phyloP scores from a whole-genome alignment of 2,329 filamentous ascomycete species.

The Microcyclospora tardicrescens region DNA sequence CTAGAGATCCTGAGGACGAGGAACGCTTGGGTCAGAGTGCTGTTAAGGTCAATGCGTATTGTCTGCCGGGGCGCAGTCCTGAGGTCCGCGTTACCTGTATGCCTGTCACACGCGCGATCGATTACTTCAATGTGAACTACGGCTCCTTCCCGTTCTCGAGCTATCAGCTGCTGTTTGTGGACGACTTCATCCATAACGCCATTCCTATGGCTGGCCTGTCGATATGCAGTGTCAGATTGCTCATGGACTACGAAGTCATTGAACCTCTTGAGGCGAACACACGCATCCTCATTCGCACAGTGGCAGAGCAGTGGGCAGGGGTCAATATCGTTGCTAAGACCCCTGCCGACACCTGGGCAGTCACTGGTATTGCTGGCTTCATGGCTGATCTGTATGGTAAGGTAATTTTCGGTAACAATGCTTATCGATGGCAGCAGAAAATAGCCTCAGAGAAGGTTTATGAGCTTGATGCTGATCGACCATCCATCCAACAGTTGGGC shows the following conservation, averaged over 20 bases:
- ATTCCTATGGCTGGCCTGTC: slow-evolving; percentile 70
- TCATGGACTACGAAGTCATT: slow-evolving; percentile 74
- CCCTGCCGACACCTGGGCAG: slow-evolving; percentile 72
- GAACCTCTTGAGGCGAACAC: slow-evolving; percentile 76
- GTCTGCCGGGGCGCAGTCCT: slow-evolving; percentile 66
- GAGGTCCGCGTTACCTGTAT: slow-evolving; percentile 80
- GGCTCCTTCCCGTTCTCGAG: slow-evolving; percentile 83
- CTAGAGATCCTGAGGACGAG: slow-evolving; percentile 80
- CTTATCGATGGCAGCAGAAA: slow-evolving; percentile 85
- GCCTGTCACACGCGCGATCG: slow-evolving; percentile 74
- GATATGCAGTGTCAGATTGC: slow-evolving; percentile 71
- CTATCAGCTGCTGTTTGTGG: slow-evolving; percentile 89
- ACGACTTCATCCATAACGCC: slow-evolving; percentile 68
- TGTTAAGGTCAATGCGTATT: slow-evolving; percentile 81
- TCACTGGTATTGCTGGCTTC: slow-evolving; percentile 81
- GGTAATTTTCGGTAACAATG: slow-evolving; percentile 83
- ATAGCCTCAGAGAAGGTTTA: slow-evolving; percentile 68
- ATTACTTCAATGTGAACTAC: slow-evolving; percentile 78
- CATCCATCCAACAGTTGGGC: slow-evolving; percentile 71
- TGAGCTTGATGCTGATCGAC: slow-evolving; percentile 66
- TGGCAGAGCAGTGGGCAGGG: slow-evolving; percentile 89
- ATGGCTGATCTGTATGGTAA: slow-evolving; percentile 92
- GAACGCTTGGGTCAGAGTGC: slow-evolving; percentile 81
- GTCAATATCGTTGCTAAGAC: slow-evolving; percentile 81
- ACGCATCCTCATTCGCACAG: slow-evolving; percentile 64